These are phyloP conservation scores for Aegilops sharonensis DNA, from an alignment of 176 grass and related monocot genomes.

Conservation along the genomic window DNA sequence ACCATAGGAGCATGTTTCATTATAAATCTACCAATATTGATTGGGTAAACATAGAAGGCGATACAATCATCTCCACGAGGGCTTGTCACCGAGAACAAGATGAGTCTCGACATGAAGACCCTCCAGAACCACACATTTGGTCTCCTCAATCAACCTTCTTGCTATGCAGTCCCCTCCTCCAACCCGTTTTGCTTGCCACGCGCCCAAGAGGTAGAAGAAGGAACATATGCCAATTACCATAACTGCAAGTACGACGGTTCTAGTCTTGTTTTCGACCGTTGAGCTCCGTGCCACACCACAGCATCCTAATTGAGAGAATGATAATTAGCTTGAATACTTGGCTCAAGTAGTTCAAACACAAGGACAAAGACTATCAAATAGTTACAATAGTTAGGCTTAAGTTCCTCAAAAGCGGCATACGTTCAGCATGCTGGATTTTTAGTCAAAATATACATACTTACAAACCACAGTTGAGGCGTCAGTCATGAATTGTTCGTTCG, in stretches of 20 bases:
- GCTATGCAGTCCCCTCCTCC: constrained; percentile 66
- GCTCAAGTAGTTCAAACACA: neutral
- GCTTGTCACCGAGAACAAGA: constrained; percentile 20
- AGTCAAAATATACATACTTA: neutral
- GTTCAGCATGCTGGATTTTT: neutral
- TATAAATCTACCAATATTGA: too few species aligned
- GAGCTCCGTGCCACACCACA: constrained; percentile 41
- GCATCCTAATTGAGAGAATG: constrained; percentile 13
- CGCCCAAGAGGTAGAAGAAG: constrained; percentile 71
- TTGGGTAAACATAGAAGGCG: too few species aligned
- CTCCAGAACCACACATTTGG: constrained; percentile 32
- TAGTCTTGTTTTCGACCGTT: constrained; percentile 48
- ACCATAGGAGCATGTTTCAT: too few species aligned
- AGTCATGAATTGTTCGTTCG: neutral
- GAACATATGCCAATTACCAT: constrained; percentile 52
- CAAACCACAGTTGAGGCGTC: neutral
- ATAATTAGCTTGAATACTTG: neutral
- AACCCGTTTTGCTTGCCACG: constrained; percentile 47
- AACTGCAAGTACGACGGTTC: constrained; percentile 38
- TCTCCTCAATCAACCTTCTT: constrained; percentile 45
- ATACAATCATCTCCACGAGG: neutral
- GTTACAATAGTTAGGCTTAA: neutral
- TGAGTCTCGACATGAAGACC: constrained; percentile 71
- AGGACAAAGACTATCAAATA: neutral
- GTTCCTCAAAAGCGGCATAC: neutral